Conservation (phyloP, 768 basidiomycete genomes). For the Auricularia cornea region DNA sequence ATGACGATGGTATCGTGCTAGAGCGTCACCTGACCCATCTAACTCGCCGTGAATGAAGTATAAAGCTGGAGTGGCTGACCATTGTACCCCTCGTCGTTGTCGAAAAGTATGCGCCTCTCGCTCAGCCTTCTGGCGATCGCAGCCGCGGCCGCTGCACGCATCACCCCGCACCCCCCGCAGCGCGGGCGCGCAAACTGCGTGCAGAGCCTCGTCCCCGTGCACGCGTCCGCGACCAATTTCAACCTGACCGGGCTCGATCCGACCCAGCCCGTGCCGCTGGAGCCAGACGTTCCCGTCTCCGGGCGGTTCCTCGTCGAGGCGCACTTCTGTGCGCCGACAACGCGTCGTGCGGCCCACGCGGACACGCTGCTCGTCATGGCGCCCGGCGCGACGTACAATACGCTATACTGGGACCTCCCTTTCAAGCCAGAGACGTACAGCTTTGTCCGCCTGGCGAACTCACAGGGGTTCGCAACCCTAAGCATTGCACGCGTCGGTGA, state of each 20-base stretch:
- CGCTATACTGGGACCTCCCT: not conserved
- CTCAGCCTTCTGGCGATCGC: too few relatives aligned
- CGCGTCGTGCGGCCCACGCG: not conserved
- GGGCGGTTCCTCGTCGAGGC: not conserved
- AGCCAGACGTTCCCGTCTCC: not conserved
- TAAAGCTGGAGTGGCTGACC: too few relatives aligned
- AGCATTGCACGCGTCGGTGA: slow-evolving; percentile 14
- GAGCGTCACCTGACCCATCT: too few relatives aligned
- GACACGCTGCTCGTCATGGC: not conserved
- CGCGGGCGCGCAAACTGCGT: not conserved
- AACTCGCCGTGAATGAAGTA: too few relatives aligned
- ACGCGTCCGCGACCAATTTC: not conserved
- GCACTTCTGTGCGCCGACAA: not conserved
- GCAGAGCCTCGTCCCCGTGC: not conserved
- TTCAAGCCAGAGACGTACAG: slow-evolving; percentile 3
- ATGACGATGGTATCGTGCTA: too few relatives aligned
- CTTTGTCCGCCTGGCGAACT: slow-evolving; percentile 10
- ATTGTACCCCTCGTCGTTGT: too few relatives aligned
- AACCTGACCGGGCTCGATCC: not conserved
- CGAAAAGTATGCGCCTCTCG: too few relatives aligned
- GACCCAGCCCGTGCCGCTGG: not conserved
- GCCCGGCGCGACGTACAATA: not conserved
- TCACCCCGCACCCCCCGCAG: not conserved
- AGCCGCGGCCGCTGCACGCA: too few relatives aligned
- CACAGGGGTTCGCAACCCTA: slow-evolving; percentile 11